Base-by-base conservation (phyloP, 208 protist genomes). In the Acanthamoeba castellanii region DNA sequence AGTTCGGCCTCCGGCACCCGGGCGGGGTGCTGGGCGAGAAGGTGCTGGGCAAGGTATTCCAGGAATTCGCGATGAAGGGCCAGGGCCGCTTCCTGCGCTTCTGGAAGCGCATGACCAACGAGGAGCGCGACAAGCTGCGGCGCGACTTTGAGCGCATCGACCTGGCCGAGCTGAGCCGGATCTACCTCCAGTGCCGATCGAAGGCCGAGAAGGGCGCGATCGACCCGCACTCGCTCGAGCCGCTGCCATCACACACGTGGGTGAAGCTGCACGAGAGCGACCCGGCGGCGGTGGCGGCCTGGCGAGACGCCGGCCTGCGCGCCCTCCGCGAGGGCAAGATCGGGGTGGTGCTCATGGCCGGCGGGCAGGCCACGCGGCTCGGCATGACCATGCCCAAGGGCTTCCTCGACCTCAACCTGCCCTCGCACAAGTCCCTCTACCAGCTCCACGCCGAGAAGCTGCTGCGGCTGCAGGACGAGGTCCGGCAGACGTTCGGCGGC, bases 61-160 rank as follows among this genome's bases (percentile, higher is more conserved):
- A 87, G 78, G 78, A 87, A 30, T 87, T 87, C 47, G 78, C 78
- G 22, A 87, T 87, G 78, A 87, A 87, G 78, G 78, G 78, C 5
- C 78, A 87, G 50, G 78, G 78, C 50, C 78, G 78, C 34, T 87
- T 87, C 78, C 78, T 87, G 47, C 78, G 78, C 22, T 87, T 87
- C 78, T 87, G 78, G 78, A 87, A 87, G 78, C 59, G 78, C 78
- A 87, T 87, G 78, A 87, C 78, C 47, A 87, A 87, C 50, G 78
- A 87, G 50, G 78, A 87, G 78, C 78, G 78, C 47, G 78, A 87
- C 7, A 87, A 87, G 50, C 78, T 87, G 47, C 59, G 61, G 78
- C 78, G 78, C 78, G 78, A 87, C 50, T 87, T 87, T 61, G 78
- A 87, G 78, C 78, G 78, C 22, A 87, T 87, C 47, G 78, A 87